A percentile compares a stretch with the other conserved stretches of the same genome.
These are phyloP conservation scores for Picochlorum costavermella DNA, from an alignment of 139 green algal genomes.

Conservation along the genomic window DNA sequence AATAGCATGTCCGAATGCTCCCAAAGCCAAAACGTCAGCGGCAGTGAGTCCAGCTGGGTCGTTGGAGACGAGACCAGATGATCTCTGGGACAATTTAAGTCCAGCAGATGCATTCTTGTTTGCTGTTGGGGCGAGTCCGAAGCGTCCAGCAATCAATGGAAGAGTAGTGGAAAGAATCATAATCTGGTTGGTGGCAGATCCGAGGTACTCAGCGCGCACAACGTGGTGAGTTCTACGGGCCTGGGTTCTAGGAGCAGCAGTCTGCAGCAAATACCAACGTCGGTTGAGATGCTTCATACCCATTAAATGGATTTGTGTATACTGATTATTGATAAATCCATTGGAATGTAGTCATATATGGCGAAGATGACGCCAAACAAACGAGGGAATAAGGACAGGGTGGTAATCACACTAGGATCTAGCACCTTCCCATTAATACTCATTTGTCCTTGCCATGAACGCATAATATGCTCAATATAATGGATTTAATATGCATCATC, in stretches of 20 bases:
- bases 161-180: slow-evolving; percentile 73
- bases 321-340: too few species aligned
- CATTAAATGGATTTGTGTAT: not conserved
- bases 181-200: slow-evolving; percentile 78
- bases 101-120: slow-evolving; percentile 63
- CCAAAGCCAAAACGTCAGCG: slow-evolving; percentile 75
- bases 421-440: too few species aligned
- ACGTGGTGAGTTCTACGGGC: slow-evolving; percentile 30
- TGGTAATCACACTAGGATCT: too few species aligned
- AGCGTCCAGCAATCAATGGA: slow-evolving; percentile 74
- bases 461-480: too few species aligned
- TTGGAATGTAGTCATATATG: too few species aligned
- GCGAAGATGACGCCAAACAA: too few species aligned
- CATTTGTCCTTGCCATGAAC: too few species aligned
- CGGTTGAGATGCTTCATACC: not conserved
- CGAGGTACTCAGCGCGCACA: slow-evolving; percentile 60
- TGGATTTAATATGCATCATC: too few species aligned
- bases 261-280: not conserved
- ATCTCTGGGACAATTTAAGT: slow-evolving; percentile 63
- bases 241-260: slow-evolving; percentile 9
- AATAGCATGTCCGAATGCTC: slow-evolving; percentile 60
- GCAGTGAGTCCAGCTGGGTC: slow-evolving; percentile 85
- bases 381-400: too few species aligned
- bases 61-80: slow-evolving; percentile 48
- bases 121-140: slow-evolving; percentile 81